Base-by-base conservation (phyloP, 371 early-diverging fungal species). In the Blakeslea trispora region DNA sequence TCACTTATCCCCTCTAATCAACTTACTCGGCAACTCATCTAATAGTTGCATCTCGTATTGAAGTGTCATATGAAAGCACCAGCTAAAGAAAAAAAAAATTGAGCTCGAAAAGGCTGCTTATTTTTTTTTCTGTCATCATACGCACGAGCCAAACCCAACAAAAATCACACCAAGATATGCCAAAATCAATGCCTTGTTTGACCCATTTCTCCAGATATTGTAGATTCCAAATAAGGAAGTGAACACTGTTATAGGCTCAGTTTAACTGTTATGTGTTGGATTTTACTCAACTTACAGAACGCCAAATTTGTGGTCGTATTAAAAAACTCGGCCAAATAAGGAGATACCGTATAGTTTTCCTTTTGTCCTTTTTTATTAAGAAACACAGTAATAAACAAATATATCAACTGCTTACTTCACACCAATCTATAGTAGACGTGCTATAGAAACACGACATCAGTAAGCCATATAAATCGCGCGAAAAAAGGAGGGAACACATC, bases 1-100 rank as follows among this genome's bases (percentile, higher is more conserved):
- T n/a, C n/a, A n/a, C n/a, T n/a, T n/a, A n/a, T n/a, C n/a, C n/a
- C n/a, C n/a, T n/a, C n/a, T n/a, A n/a, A n/a, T n/a, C n/a, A n/a
- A 48, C 56, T 55, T 73, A 77, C 81, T 89, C 28, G 89, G 90
- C 28, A 89, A 69, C 62, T 90, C 90, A 67, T 87, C 91, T 39
- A 88, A 67, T 55, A 93, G 71, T 65, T 91, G 92, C 79, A 86
- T 85, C 56, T 86, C 79, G 59, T 85, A 90, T 55, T 79, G 73
- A 45, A 94, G 69, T 11, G 93, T 90, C 78, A 83, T 88, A 66
- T 94, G 94, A 72, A 94, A 94, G 49, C 77, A 69, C 81, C 84
- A 83, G 11, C 83, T 74, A 57, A 11, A 46, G 45, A 45, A 19
- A 57, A 42, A 24, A 14, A 19, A 21, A 39, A 7, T 24, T 23